Evolutionary conservation across 352 stramenopile species (phyloP).

Genomic region (Phytophthora pisi): DNA sequence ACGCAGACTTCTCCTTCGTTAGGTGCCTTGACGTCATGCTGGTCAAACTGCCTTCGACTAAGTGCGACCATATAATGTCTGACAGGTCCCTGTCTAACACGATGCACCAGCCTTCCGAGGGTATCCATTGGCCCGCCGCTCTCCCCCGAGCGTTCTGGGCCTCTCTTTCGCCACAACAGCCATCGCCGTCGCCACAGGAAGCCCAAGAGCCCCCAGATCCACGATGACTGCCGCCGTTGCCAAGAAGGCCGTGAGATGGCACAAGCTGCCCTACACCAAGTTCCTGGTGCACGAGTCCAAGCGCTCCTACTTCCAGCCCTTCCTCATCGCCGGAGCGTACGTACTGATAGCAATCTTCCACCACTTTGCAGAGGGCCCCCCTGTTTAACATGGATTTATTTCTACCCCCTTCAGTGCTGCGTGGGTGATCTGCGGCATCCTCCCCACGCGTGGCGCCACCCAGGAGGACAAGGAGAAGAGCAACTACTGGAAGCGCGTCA

Average conservation of each 20-base stretch:
- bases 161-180: constrained; percentile 28
- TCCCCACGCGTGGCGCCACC: constrained; percentile 75
- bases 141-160: constrained; percentile 21
- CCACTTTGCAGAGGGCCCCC: not conserved
- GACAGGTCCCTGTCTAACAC: not conserved
- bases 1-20: too few relatives aligned
- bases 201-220: constrained; percentile 10
- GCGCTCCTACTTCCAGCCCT: constrained; percentile 84
- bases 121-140: constrained; percentile 4
- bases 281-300: constrained; percentile 81
- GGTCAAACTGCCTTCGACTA: not conserved
- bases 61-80: constrained; percentile 15
- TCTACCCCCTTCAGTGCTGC: constrained; percentile 46
- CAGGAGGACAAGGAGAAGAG: constrained; percentile 86
- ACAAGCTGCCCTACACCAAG: constrained; percentile 79
- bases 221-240: constrained; percentile 54
- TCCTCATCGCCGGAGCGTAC: constrained; percentile 79
- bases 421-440: constrained; percentile 83
- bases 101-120: constrained; percentile 1
- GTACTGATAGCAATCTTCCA: constrained; percentile 16
- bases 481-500: constrained; percentile 87
- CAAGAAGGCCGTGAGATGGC: constrained; percentile 81
- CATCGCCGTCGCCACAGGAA: constrained; percentile 23
- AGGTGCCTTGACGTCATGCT: not conserved
- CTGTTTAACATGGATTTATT: not conserved